A percentile compares a stretch with the other conserved stretches of the same genome.
phyloP scores from a whole-genome alignment of 768 basidiomycete genomes.

The Russula abietina region DNA sequence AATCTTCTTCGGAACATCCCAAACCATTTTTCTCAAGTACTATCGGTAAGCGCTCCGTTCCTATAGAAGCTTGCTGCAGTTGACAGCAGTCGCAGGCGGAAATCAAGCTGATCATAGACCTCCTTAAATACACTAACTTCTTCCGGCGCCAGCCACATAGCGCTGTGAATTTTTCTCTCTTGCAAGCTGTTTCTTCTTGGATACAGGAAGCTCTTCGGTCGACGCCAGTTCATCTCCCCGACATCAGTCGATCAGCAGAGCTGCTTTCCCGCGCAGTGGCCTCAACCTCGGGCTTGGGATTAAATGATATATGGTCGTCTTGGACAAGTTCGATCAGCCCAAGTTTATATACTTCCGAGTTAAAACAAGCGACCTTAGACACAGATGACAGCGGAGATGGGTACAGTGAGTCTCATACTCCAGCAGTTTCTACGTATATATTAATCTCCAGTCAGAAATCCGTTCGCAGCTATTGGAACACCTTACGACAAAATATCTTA shows the following conservation, averaged over 20 bases:
- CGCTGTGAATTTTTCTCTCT: conserved; percentile 44
- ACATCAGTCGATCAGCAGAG: conserved; percentile 32
- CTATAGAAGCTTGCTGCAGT: background rate
- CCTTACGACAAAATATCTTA: background rate
- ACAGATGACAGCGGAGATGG: background rate
- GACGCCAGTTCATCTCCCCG: conserved; percentile 33
- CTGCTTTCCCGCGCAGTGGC: conserved; percentile 46
- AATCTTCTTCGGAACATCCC: conserved; percentile 9
- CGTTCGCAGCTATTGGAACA: background rate
- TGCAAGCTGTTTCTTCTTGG: conserved; percentile 54
- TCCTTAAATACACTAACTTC: conserved; percentile 17
- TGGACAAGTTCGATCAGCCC: conserved; percentile 30
- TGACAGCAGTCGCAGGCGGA: conserved; percentile 15
- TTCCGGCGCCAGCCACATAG: background rate
- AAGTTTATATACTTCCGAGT: background rate
- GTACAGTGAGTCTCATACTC: background rate
- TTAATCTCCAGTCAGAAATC: conserved; percentile 3
- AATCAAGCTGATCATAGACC: conserved; percentile 13
- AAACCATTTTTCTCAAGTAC: background rate
- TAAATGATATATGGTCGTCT: conserved; percentile 65
- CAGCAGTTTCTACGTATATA: background rate
- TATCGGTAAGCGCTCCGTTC: background rate
- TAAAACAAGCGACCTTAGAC: background rate
- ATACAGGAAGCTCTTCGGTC: conserved; percentile 35
- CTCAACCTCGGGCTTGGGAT: conserved; percentile 63